Percentiles rank a stretch among this genome's conserved stretches.
Conservation (phyloP, 2,329 filamentous ascomycete species). For the Aspergillus sp. region DNA sequence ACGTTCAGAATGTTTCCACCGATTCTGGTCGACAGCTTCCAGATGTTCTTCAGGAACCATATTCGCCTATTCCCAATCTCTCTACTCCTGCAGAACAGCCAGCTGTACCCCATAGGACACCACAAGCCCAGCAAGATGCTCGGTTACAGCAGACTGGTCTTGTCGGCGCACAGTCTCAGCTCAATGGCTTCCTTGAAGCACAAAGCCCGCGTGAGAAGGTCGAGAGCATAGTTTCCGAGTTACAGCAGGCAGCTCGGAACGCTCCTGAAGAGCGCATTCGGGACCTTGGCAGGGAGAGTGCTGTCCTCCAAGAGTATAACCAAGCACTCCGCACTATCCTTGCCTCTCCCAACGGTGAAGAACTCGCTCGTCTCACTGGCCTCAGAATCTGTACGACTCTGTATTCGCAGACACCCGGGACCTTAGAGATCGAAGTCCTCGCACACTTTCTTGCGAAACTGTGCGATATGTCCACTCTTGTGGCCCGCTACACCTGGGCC, state of each 20-base stretch:
- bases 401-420: conserved; percentile 56
- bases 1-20: conserved; percentile 57
- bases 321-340: conserved; percentile 58
- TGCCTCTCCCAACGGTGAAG: conserved; percentile 58
- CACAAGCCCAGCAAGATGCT: conserved; percentile 53
- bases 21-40: conserved; percentile 63
- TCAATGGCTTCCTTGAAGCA: conserved; percentile 63
- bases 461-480: conserved; percentile 61
- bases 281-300: conserved; percentile 57
- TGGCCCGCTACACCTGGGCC: conserved; percentile 55
- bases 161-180: conserved; percentile 48
- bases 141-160: conserved; percentile 42
- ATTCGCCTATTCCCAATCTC: conserved; percentile 61
- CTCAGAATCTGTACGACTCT: conserved; percentile 59
- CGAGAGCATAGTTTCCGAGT: conserved; percentile 57
- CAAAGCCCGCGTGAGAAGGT: conserved; percentile 56
- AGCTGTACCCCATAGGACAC: conserved; percentile 60
- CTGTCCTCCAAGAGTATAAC: conserved; percentile 61
- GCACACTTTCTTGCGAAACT: conserved; percentile 62
- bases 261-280: conserved; percentile 60
- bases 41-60: conserved; percentile 64
- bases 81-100: conserved; percentile 65
- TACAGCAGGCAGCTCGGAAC: conserved; percentile 59
- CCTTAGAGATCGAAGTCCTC: conserved; percentile 64
- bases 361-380: conserved; percentile 57